Conservation (phyloP, 2,329 filamentous ascomycete species). For the Hirsutella thompsonii region DNA sequence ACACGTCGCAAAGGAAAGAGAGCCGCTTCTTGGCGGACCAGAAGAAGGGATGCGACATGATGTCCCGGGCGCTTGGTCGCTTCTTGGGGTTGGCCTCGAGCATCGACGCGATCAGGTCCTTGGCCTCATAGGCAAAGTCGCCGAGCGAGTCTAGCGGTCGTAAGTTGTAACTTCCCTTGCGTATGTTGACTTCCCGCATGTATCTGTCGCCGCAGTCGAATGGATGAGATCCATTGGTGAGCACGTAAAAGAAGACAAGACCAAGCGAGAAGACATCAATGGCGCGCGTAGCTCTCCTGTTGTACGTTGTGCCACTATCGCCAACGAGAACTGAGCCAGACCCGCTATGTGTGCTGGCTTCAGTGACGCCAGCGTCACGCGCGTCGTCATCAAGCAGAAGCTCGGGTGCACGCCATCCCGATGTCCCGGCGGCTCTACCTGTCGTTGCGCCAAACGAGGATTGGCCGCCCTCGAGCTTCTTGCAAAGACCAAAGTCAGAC, state of each 20-base stretch:
- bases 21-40: conserved; percentile 84
- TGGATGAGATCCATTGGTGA: conserved; percentile 83
- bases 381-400: conserved; percentile 70
- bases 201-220: conserved; percentile 91
- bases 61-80: conserved; percentile 60
- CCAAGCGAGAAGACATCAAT: conserved; percentile 97
- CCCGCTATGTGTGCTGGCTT: conserved; percentile 45
- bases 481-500: conserved; percentile 94
- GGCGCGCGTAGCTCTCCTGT: conserved; percentile 76
- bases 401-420: conserved; percentile 93
- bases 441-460: conserved; percentile 93
- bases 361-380: conserved; percentile 32
- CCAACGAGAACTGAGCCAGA: conserved; percentile 45
- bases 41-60: conserved; percentile 93
- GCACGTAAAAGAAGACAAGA: conserved; percentile 97
- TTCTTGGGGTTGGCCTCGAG: conserved; percentile 37
- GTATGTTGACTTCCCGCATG: conserved; percentile 95
- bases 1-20: conserved; percentile 88
- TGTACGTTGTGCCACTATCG: conserved; percentile 43
- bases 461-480: conserved; percentile 88
- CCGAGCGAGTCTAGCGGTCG: conserved; percentile 61
- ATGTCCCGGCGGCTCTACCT: conserved; percentile 82
- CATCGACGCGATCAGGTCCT: conserved; percentile 80
- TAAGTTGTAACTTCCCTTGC: conserved; percentile 71
- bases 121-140: conserved; percentile 74